These are phyloP conservation scores for Aspergillus saccharolyticus DNA, from an alignment of 495 filamentous ascomycete species.

Conservation along the genomic window DNA sequence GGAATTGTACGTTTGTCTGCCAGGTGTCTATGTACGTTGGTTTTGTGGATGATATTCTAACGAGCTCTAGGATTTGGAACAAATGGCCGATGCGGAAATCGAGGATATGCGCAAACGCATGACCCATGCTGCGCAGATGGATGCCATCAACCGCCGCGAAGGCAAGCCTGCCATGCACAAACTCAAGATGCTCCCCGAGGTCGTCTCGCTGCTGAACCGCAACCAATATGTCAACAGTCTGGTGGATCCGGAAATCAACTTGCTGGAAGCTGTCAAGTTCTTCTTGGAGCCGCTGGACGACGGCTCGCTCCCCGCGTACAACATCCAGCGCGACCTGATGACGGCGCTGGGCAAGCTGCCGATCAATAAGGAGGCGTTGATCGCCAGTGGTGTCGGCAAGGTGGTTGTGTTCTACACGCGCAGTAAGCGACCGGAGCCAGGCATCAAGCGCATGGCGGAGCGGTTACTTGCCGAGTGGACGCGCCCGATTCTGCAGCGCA, in stretches of 20 bases:
- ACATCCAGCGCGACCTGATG: conserved; percentile 94
- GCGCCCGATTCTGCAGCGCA: conserved; percentile 87
- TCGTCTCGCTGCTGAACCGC: conserved; percentile 80
- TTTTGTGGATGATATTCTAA: conserved; percentile 11
- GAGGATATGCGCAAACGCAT: conserved; percentile 83
- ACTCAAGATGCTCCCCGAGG: conserved; percentile 89
- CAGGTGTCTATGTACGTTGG: neutral
- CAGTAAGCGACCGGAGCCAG: conserved; percentile 75
- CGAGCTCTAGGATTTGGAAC: conserved; percentile 69
- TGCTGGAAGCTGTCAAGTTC: conserved; percentile 90
- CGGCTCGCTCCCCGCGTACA: conserved; percentile 88
- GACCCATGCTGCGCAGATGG: conserved; percentile 83
- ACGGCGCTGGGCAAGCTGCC: conserved; percentile 70
- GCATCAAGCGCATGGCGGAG: conserved; percentile 91
- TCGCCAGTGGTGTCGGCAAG: conserved; percentile 91
- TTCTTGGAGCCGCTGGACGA: conserved; percentile 96
- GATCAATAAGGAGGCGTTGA: conserved; percentile 82
- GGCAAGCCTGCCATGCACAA: conserved; percentile 85
- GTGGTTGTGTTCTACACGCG: conserved; percentile 95
- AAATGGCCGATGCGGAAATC: conserved; percentile 83
- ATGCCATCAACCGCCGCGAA: conserved; percentile 71
- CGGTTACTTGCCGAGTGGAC: conserved; percentile 91
- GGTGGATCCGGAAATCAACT: conserved; percentile 90
- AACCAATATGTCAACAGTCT: conserved; percentile 74
- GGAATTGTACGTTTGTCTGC: conserved; percentile 63